phyloP scores from a whole-genome alignment of 352 stramenopile genomes.

The Globisporangium echinulatum region DNA sequence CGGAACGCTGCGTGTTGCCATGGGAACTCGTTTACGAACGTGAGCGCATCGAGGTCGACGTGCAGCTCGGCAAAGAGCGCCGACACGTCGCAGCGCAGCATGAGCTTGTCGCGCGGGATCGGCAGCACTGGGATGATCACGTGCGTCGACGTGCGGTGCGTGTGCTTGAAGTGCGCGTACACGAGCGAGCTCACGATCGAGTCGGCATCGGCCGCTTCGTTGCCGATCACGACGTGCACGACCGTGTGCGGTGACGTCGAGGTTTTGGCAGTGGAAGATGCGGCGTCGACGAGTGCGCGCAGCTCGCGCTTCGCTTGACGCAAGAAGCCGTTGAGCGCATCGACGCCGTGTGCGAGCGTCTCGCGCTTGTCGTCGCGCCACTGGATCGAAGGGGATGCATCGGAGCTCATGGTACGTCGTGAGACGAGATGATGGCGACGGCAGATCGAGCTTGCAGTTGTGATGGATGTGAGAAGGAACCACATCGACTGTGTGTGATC shows the following conservation, averaged over 20 bases:
- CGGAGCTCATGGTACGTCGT: conserved; percentile 4
- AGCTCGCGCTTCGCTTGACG: conserved; percentile 11
- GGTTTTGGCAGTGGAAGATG: not conserved
- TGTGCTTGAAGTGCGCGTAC: conserved; percentile 44
- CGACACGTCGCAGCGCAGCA: conserved; percentile 62
- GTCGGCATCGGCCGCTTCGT: conserved; percentile 77
- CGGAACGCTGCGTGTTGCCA: conserved; percentile 25
- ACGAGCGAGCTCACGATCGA: conserved; percentile 77
- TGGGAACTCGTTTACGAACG: conserved; percentile 78
- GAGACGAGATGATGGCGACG: not conserved
- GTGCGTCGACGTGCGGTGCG: conserved; percentile 3
- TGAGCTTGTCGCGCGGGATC: conserved; percentile 53
- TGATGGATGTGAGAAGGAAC: too few species aligned
- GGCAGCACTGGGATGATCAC: conserved; percentile 40
- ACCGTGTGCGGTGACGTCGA: not conserved
- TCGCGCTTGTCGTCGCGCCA: conserved; percentile 9
- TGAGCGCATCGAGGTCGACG: conserved; percentile 43
- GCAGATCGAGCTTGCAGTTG: too few species aligned
- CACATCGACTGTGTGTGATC: too few species aligned
- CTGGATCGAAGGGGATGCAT: conserved; percentile 6
- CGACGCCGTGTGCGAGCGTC: conserved; percentile 4
- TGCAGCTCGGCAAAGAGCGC: conserved; percentile 46
- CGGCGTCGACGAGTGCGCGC: not conserved
- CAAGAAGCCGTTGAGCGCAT: conserved; percentile 21
- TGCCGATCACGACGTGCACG: conserved; percentile 68